Evolutionary conservation across 2,329 filamentous ascomycete species (phyloP), one percentile per base, ranked within the genome.

Genomic region (Aspergillus sp.): DNA sequence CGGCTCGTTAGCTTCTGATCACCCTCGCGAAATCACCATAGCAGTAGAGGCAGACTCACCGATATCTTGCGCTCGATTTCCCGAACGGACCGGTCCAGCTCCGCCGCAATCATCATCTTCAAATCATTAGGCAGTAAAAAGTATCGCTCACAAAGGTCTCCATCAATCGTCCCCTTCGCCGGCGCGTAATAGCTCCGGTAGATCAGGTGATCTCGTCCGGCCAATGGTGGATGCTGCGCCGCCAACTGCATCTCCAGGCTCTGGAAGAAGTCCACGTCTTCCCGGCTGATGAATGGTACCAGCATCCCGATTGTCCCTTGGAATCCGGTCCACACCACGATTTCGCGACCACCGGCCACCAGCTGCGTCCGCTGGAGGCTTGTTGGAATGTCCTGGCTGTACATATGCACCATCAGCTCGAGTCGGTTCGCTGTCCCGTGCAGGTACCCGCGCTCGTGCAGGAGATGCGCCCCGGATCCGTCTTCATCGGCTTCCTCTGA

Each of bases 211-310:
- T 98, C 94, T 54, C 94, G 80, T 38, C 93, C 94, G 19, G 88
- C 87, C 41, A 98, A 73, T 5, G 91, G 91, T 33, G 90, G 79
- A 61, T 95, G 90, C 62, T 95, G 88, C 8, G 79, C 81, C 42
- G 91, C 80, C 64, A 99, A 77, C 61, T 94, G 87, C 62, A 86
- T 83, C 70, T 98, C 93, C 27, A 98, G 76, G 51, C 81, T 88
- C 66, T 96, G 90, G 79, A 98, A 98, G 71, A 98, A 97, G 66
- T 97, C 93, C 43, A 94, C 87, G 59, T 97, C 91, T 62, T 97
- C 90, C 34, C 94, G 85, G 52, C 83, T 85, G 41, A 89, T 75
- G 63, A 99, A 97, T 0, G 94, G 93, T 41, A 98, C 85, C 42
- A 98, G 77, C 45, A 95, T 88, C 42, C 91, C 93, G 35, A 99